These are phyloP conservation scores for Trichoderma breve DNA, from an alignment of 2,329 filamentous ascomycete genomes.

Conservation along the genomic window DNA sequence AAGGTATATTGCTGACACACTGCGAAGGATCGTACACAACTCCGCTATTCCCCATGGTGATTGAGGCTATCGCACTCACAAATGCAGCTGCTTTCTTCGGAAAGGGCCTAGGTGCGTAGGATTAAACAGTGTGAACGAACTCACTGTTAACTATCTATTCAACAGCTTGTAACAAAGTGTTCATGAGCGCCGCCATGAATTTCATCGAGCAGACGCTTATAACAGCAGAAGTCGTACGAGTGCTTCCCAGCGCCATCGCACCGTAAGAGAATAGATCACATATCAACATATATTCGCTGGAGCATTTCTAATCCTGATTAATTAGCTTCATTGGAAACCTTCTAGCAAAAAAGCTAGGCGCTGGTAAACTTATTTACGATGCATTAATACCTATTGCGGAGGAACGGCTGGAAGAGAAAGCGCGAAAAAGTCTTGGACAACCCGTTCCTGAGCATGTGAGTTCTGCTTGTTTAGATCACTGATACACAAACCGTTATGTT, in stretches of 20 bases:
- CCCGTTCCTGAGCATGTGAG: not conserved
- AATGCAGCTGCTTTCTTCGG: conserved; percentile 2
- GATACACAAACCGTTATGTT: not conserved
- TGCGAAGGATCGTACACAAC: not conserved
- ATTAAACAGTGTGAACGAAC: not conserved
- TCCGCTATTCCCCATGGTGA: not conserved
- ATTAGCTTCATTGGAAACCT: not conserved
- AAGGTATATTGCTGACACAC: not conserved
- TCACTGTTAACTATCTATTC: not conserved
- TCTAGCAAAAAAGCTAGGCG: not conserved
- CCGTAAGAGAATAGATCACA: not conserved
- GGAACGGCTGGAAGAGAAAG: not conserved
- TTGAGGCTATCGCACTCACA: not conserved
- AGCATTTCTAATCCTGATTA: not conserved
- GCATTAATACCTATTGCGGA: not conserved
- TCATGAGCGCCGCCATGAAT: not conserved
- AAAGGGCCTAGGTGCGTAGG: not conserved
- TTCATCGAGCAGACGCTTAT: conserved; percentile 1
- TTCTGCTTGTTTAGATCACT: not conserved
- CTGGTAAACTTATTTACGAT: not conserved
- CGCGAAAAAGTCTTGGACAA: not conserved
- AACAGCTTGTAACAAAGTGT: not conserved
- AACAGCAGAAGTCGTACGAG: not conserved
- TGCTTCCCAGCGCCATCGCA: not conserved
- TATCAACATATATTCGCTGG: not conserved